A percentile compares a stretch with the other conserved stretches of the same genome.
phyloP scores from a whole-genome alignment of 345 rosid genomes.

The Populus deltoides region DNA sequence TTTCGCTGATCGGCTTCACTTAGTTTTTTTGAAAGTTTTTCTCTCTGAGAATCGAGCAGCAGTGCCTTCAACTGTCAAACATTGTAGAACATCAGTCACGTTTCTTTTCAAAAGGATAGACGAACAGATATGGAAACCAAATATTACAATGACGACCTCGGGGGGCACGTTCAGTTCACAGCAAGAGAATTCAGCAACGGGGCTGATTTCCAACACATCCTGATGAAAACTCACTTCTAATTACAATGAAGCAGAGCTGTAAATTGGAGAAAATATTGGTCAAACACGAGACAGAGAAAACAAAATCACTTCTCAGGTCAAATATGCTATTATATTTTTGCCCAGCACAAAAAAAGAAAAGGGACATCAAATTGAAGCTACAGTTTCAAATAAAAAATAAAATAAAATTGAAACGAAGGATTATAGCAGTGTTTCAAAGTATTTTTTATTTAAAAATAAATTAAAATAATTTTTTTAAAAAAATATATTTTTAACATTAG shows the following conservation, averaged over 20 bases:
- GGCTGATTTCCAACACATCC: not conserved
- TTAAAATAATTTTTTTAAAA: too few species aligned
- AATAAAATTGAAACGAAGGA: too few species aligned
- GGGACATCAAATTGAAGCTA: not conserved
- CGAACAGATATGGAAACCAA: not conserved
- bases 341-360: not conserved
- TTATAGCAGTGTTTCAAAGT: too few species aligned
- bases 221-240: not conserved
- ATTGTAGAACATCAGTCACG: not conserved
- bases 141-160: not conserved
- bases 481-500: too few species aligned
- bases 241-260: not conserved
- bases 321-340: not conserved
- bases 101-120: not conserved
- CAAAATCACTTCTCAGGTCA: not conserved
- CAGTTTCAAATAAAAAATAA: not conserved
- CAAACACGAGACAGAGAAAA: not conserved
- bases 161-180: not conserved
- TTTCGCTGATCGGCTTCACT: constrained; percentile 98
- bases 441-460: too few species aligned
- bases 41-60: constrained; percentile 68
- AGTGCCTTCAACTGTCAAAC: constrained; percentile 55
- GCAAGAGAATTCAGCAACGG: not conserved
- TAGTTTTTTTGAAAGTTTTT: constrained; percentile 57
- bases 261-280: not conserved